Percentiles rank a stretch among this genome's conserved stretches.
Conservation (phyloP, 352 stramenopile genomes). For the Saprolegnia diclina region DNA sequence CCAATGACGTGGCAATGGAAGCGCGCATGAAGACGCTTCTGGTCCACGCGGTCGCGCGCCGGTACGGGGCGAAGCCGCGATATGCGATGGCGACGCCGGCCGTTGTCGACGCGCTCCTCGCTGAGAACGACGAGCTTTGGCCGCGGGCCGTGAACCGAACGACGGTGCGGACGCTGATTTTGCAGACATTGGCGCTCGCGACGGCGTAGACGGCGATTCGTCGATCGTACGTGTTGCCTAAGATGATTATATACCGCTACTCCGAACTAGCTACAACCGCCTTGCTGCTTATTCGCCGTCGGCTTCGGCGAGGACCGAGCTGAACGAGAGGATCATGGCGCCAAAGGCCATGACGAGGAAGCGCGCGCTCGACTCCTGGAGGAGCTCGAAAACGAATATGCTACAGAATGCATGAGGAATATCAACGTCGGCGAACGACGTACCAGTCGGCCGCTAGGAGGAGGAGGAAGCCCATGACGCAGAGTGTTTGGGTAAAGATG, state of each 20-base stretch:
- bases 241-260: conserved; percentile 18
- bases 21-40: conserved; percentile 1
- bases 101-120: background rate
- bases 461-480: conserved; percentile 12
- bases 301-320: conserved; percentile 22
- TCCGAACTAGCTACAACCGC: background rate
- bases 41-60: background rate
- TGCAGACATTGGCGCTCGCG: background rate
- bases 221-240: background rate
- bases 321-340: conserved; percentile 14
- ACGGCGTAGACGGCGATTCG: background rate
- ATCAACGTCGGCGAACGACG: background rate
- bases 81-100: background rate
- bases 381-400: background rate
- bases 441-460: conserved; percentile 16
- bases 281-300: background rate
- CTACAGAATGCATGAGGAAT: background rate
- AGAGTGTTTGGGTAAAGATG: conserved; percentile 20
- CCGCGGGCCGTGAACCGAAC: background rate
- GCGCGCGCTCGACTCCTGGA: background rate
- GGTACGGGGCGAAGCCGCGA: background rate
- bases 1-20: conserved; percentile 5
- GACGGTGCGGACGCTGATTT: background rate
- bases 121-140: background rate
- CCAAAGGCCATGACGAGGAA: conserved; percentile 24